These are phyloP conservation scores for Globisporangium viniferum DNA, from an alignment of 352 stramenopile genomes.

Conservation along the genomic window DNA sequence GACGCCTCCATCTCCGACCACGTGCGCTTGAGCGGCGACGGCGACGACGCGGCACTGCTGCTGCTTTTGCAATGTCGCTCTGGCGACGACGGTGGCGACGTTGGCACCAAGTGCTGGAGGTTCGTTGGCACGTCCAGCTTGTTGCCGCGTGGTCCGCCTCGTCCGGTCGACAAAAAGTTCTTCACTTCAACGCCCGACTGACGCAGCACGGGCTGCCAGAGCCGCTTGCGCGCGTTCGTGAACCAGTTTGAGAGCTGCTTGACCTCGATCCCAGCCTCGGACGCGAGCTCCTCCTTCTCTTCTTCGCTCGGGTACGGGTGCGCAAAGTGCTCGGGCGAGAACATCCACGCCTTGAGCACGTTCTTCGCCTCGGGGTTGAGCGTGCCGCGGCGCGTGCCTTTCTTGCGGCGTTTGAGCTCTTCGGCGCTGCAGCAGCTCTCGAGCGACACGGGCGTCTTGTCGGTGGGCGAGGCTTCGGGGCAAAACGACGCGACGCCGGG, in stretches of 20 bases:
- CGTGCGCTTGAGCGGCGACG: conserved; percentile 55
- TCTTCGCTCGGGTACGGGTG: conserved; percentile 87
- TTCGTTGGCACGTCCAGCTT: conserved; percentile 74
- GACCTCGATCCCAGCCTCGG: conserved; percentile 80
- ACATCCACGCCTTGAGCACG: conserved; percentile 89
- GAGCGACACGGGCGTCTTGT: conserved; percentile 20
- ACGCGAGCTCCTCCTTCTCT: conserved; percentile 81
- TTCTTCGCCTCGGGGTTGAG: conserved; percentile 84
- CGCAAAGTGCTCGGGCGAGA: conserved; percentile 84
- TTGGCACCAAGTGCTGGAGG: conserved; percentile 53
- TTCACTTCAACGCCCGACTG: conserved; percentile 89
- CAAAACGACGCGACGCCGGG: conserved; percentile 21
- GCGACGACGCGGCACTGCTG: conserved; percentile 5
- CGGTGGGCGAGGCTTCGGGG: conserved; percentile 37
- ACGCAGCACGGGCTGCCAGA: conserved; percentile 83
- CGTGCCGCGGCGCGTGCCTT: conserved; percentile 75
- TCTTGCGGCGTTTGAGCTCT: conserved; percentile 53
- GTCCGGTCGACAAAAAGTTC: conserved; percentile 83
- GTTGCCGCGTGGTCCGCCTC: conserved; percentile 70
- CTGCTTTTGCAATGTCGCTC: conserved; percentile 12
- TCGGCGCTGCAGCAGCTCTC: conserved; percentile 6
- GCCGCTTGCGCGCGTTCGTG: conserved; percentile 83
- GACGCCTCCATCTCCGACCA: conserved; percentile 45
- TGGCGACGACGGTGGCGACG: conserved; percentile 32
- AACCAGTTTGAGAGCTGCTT: conserved; percentile 91